Evolutionary conservation across 2,329 filamentous ascomycete genomes (phyloP).

Genomic region (Diaporthe nobilis): DNA sequence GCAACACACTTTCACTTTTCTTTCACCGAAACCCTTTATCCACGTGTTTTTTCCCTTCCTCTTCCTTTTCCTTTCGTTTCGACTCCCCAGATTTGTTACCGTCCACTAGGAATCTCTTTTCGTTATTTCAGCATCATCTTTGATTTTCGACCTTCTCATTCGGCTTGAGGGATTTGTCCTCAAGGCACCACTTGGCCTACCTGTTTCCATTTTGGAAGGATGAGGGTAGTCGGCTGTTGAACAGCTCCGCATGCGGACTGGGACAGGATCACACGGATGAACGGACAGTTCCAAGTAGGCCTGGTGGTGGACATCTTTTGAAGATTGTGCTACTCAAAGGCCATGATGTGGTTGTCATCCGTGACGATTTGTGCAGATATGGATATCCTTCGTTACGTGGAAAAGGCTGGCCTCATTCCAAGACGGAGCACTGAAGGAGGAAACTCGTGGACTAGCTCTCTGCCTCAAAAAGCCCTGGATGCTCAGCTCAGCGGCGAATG

Average conservation of each 20-base stretch:
- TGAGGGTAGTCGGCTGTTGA: too few species aligned
- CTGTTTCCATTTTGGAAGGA: not conserved
- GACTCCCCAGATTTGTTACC: too few species aligned
- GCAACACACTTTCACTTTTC: not conserved
- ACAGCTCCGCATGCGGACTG: not conserved
- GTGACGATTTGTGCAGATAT: not conserved
- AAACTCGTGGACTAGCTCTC: not conserved
- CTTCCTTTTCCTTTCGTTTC: not conserved
- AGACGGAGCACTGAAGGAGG: not conserved
- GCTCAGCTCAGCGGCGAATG: too few species aligned
- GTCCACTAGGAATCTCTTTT: too few species aligned
- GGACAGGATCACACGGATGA: not conserved
- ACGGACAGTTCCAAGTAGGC: not conserved
- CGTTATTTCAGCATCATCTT: not conserved
- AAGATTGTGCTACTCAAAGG: not conserved
- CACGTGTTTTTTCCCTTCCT: not conserved
- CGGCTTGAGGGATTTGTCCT: not conserved
- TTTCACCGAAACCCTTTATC: not conserved
- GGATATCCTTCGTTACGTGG: not conserved
- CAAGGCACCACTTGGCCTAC: not conserved
- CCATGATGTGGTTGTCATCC: not conserved
- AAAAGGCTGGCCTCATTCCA: not conserved
- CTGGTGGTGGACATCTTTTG: not conserved
- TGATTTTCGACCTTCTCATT: not conserved
- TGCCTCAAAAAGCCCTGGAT: not conserved